These are phyloP conservation scores for Schwanniomyces polymorphus DNA, from an alignment of 805 yeast species.

Conservation along the genomic window DNA sequence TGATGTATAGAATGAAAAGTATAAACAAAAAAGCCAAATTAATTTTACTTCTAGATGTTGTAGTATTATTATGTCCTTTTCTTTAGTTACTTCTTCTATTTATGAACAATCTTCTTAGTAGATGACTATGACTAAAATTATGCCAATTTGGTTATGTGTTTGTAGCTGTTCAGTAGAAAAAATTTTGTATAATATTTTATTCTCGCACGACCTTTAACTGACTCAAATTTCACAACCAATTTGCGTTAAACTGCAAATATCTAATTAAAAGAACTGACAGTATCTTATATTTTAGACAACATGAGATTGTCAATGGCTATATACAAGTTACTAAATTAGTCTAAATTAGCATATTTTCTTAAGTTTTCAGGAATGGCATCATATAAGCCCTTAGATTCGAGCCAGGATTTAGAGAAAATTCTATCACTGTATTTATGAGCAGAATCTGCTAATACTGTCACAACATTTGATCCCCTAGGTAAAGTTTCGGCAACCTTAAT, in stretches of 20 bases:
- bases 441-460: slow-evolving; percentile 85
- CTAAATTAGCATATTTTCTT: slow-evolving; percentile 59
- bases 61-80: not conserved
- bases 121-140: not conserved
- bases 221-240: not conserved
- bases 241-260: not conserved
- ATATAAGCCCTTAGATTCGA: slow-evolving; percentile 65
- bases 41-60: not conserved
- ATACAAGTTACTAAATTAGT: slow-evolving; percentile 12
- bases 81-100: not conserved
- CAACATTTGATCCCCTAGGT: slow-evolving; percentile 81
- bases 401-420: slow-evolving; percentile 76
- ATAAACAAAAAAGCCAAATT: not conserved
- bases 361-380: slow-evolving; percentile 69
- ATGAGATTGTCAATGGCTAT: not conserved
- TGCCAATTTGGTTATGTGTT: not conserved
- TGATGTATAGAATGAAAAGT: not conserved
- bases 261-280: not conserved
- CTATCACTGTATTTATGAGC: slow-evolving; percentile 88
- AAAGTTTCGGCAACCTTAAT: slow-evolving; percentile 67
- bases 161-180: slow-evolving; percentile 2
- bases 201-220: not conserved
- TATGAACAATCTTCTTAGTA: not conserved
- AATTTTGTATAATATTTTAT: not conserved
- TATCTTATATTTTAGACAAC: too few species aligned